These are phyloP conservation scores for Vickermania spadyakhi DNA, from an alignment of 208 protist species.

Conservation along the genomic window DNA sequence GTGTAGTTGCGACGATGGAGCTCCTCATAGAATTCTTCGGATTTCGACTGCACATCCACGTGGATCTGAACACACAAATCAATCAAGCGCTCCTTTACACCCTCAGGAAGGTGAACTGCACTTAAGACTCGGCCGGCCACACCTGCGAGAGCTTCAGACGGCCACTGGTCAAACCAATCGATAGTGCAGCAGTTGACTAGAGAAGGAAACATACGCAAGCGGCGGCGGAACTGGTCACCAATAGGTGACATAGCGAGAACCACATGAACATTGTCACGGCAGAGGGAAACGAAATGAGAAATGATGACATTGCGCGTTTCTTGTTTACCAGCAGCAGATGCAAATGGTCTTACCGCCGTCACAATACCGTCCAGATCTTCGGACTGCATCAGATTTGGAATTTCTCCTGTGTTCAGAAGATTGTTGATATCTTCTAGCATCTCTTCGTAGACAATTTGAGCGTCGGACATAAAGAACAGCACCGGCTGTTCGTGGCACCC, in stretches of 20 bases:
- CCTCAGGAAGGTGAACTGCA: slow-evolving; percentile 37
- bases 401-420: slow-evolving; percentile 96
- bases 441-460: slow-evolving; percentile 91
- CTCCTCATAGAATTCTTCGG: slow-evolving; percentile 91
- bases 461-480: slow-evolving; percentile 94
- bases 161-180: slow-evolving; percentile 97
- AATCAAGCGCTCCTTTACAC: slow-evolving; percentile 55
- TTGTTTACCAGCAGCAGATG: slow-evolving; percentile 84
- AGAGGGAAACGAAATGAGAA: slow-evolving; percentile 89
- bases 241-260: slow-evolving; percentile 95
- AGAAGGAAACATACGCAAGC: slow-evolving; percentile 96
- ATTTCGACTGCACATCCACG: slow-evolving; percentile 66
- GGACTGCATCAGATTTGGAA: slow-evolving; percentile 94
- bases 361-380: slow-evolving; percentile 95
- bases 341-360: slow-evolving; percentile 75
- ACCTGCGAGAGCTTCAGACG: slow-evolving; percentile 85
- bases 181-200: slow-evolving; percentile 98
- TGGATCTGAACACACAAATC: slow-evolving; percentile 91
- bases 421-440: slow-evolving; percentile 98
- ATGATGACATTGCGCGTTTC: slow-evolving; percentile 91
- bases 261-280: slow-evolving; percentile 94
- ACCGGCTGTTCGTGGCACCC: slow-evolving; percentile 82
- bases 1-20: slow-evolving; percentile 93
- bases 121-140: slow-evolving; percentile 83
- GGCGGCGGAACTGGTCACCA: slow-evolving; percentile 90